phyloP scores from a whole-genome alignment of 2,329 filamentous ascomycete genomes.

The Colletotrichum cereale region DNA sequence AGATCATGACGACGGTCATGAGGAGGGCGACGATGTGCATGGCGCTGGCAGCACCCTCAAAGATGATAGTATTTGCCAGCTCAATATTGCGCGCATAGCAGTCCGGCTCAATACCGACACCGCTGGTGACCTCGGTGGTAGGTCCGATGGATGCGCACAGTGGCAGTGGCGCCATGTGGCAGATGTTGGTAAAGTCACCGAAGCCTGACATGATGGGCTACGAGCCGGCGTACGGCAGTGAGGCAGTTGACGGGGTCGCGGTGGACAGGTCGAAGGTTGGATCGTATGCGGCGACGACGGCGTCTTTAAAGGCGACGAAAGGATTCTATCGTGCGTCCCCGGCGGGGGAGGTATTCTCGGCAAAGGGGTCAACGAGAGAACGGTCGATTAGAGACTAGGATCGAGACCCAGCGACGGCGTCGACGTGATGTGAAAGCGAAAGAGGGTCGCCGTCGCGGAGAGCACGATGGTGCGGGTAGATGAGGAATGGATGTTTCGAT shows the following conservation, averaged over 20 bases:
- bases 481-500: constrained; percentile 15
- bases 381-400: constrained; percentile 8
- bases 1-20: constrained; percentile 97
- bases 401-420: constrained; percentile 3
- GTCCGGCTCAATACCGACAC: constrained; percentile 84
- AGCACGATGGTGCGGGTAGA: constrained; percentile 10
- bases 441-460: constrained; percentile 15
- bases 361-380: constrained; percentile 10
- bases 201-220: constrained; percentile 78
- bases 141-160: constrained; percentile 88
- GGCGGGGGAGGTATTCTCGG: background rate
- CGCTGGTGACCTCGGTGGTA: constrained; percentile 74
- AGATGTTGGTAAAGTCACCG: constrained; percentile 90
- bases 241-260: background rate
- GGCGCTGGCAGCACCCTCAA: constrained; percentile 90
- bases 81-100: constrained; percentile 97
- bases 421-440: constrained; percentile 5
- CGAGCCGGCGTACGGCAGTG: constrained; percentile 25
- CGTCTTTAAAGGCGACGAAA: background rate
- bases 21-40: constrained; percentile 91
- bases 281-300: background rate
- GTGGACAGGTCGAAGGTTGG: background rate
- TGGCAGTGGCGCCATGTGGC: constrained; percentile 85
- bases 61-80: constrained; percentile 98
- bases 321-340: background rate